phyloP scores from a whole-genome alignment of 2,329 filamentous ascomycete species.

The Sporothrix dimorphospora region DNA sequence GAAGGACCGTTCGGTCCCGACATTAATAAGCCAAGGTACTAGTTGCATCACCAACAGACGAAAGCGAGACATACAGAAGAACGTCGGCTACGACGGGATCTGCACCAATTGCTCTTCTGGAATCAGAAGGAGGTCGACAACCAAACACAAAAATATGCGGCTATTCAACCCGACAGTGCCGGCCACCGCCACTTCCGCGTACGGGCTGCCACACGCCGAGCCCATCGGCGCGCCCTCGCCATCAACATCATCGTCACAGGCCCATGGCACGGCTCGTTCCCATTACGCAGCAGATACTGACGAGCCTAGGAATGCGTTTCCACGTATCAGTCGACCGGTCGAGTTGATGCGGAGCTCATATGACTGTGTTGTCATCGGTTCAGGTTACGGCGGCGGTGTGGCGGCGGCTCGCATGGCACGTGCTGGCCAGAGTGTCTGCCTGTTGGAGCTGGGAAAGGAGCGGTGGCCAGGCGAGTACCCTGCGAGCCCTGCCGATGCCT shows the following conservation, averaged over 20 bases:
- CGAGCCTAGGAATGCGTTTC: conserved; percentile 43
- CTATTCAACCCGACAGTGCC: background rate
- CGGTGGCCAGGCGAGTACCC: conserved; percentile 70
- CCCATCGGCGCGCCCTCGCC: background rate
- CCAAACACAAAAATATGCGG: background rate
- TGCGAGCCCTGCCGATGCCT: conserved; percentile 48
- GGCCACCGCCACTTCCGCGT: background rate
- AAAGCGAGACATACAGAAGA: background rate
- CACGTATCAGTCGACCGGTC: conserved; percentile 59
- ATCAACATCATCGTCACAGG: conserved; percentile 34
- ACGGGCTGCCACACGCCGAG: background rate
- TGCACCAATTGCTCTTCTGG: background rate
- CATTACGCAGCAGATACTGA: conserved; percentile 37
- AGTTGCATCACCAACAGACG: too few relatives aligned
- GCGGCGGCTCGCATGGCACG: conserved; percentile 68
- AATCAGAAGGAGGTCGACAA: background rate
- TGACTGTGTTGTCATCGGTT: conserved; percentile 69
- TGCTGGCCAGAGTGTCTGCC: conserved; percentile 61
- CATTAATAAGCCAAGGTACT: background rate
- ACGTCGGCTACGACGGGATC: too few relatives aligned
- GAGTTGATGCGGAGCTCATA: conserved; percentile 61
- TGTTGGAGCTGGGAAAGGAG: conserved; percentile 67
- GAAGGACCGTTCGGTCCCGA: background rate
- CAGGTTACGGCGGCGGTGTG: conserved; percentile 69
- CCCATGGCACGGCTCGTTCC: conserved; percentile 28